A percentile compares a stretch with the other conserved stretches of the same genome.
phyloP scores from a whole-genome alignment of 306 rosid species.

The Citrullus mucosospermus region DNA sequence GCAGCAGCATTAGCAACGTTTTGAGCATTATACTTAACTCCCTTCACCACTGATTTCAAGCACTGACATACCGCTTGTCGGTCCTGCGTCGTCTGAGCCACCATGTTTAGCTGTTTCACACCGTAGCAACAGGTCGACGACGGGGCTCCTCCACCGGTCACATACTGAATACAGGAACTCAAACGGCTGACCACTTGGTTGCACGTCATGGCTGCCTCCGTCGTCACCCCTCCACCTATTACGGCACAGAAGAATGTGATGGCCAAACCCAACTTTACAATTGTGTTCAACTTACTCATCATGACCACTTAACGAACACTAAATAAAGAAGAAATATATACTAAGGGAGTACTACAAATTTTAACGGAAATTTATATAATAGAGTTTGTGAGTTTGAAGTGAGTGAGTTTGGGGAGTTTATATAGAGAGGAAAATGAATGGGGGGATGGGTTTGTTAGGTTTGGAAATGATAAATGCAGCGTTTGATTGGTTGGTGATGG shows the following conservation, averaged over 20 bases:
- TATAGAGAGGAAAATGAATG: not conserved
- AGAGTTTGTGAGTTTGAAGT: not conserved
- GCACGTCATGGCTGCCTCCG: not conserved
- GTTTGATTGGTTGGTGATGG: not conserved
- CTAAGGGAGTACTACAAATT: too few relatives aligned
- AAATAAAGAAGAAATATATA: too few relatives aligned
- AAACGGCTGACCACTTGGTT: not conserved
- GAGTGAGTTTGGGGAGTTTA: not conserved
- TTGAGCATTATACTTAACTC: not conserved
- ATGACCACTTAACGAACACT: not conserved
- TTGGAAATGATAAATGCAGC: not conserved
- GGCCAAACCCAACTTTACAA: not conserved
- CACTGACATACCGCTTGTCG: conserved; percentile 29
- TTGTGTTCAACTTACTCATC: not conserved
- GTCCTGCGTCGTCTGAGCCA: conserved; percentile 20
- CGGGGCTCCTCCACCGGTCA: not conserved
- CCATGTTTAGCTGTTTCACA: not conserved
- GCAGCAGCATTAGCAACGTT: not conserved
- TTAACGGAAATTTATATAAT: too few relatives aligned
- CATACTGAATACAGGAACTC: conserved; percentile 7
- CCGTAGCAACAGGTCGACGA: conserved; percentile 6
- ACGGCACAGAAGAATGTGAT: not conserved
- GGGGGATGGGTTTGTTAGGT: not conserved
- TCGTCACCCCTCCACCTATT: not conserved
- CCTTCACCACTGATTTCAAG: conserved; percentile 16